Conservation (phyloP, 1,284 basidiomycete species). For the Ustilago shanxiensis region DNA sequence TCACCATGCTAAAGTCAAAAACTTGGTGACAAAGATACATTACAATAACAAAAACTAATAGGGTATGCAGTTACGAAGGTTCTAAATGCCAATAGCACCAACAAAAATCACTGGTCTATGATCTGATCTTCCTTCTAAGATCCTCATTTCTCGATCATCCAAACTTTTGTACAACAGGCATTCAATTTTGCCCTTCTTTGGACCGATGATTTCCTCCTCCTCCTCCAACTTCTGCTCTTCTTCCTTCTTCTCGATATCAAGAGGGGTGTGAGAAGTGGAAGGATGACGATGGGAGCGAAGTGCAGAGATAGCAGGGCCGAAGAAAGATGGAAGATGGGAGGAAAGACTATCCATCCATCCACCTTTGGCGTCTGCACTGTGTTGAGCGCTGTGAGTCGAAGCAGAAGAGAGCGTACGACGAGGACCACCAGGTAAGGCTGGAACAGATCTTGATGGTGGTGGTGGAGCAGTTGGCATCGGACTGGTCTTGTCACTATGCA, state of each 20-base stretch:
- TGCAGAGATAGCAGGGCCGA: conserved; percentile 34
- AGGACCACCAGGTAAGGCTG: not conserved
- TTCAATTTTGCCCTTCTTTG: conserved; percentile 55
- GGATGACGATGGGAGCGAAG: conserved; percentile 26
- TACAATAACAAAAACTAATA: not conserved
- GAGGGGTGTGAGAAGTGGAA: not conserved
- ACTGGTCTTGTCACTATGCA: not conserved
- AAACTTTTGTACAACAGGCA: conserved; percentile 80
- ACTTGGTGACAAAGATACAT: not conserved
- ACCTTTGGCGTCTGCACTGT: not conserved
- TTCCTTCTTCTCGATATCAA: not conserved
- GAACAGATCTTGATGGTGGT: not conserved
- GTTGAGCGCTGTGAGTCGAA: not conserved
- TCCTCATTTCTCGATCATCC: conserved; percentile 81
- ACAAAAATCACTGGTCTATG: conserved; percentile 77
- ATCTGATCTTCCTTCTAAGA: conserved; percentile 75
- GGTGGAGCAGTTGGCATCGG: not conserved
- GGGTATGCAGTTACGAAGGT: not conserved
- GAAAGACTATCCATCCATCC: conserved; percentile 52
- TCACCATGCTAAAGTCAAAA: too few relatives aligned
- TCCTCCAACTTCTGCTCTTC: not conserved
- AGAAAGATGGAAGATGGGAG: conserved; percentile 48
- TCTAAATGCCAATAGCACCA: conserved; percentile 54
- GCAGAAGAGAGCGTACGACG: conserved; percentile 7
- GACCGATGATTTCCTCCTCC: conserved; percentile 38